These are phyloP conservation scores for Kodamaea lidongshanica DNA, from an alignment of 805 yeast genomes.

Conservation along the genomic window DNA sequence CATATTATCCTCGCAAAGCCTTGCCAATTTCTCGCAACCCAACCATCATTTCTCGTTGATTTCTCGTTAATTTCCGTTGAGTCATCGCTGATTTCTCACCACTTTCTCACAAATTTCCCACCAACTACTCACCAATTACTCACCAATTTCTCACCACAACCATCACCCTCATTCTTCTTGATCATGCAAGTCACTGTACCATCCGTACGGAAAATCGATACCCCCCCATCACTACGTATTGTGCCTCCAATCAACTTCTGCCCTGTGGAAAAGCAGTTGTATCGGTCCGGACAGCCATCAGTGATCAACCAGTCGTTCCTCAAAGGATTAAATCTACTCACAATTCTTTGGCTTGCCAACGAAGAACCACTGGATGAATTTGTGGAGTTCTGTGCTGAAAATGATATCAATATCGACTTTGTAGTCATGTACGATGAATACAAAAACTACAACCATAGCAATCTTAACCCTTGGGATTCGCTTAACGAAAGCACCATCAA, in stretches of 20 bases:
- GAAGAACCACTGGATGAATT: constrained; percentile 93
- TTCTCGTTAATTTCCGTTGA: no score
- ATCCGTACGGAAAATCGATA: constrained; percentile 20
- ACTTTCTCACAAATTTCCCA: no score
- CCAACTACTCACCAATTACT: no score
- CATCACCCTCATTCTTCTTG: no score
- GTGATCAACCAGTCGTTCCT: constrained; percentile 87
- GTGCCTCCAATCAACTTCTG: constrained; percentile 95
- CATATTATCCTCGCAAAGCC: no score
- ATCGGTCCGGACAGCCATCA: constrained; percentile 91
- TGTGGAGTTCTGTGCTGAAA: constrained; percentile 69
- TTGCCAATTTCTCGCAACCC: no score
- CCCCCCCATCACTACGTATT: constrained; percentile 58
- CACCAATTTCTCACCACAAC: no score
- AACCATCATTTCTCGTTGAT: no score
- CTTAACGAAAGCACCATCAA: constrained; percentile 75
- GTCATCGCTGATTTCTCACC: no score
- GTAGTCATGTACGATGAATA: constrained; percentile 72
- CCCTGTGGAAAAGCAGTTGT: constrained; percentile 83
- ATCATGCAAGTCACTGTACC: no score
- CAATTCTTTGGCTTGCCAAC: constrained; percentile 89
- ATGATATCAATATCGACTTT: constrained; percentile 71
- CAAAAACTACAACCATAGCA: constrained; percentile 17
- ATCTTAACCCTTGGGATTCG: constrained; percentile 91
- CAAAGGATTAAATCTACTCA: constrained; percentile 62